A percentile compares a stretch with the other conserved stretches of the same genome.
Evolutionary conservation across 2,329 filamentous ascomycete genomes (phyloP).

Genomic region (Botryotinia narcissicola): DNA sequence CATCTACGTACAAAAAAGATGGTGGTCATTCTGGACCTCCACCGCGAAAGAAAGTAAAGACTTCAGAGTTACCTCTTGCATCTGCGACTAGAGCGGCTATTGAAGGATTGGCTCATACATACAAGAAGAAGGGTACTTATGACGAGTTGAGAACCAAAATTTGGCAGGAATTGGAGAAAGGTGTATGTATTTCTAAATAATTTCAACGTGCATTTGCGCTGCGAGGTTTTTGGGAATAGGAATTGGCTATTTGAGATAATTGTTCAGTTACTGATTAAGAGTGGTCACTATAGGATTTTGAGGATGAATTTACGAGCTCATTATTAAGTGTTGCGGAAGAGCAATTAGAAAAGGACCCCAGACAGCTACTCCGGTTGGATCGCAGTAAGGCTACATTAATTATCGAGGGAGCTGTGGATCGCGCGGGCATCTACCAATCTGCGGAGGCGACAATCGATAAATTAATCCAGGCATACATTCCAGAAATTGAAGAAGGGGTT

Average conservation of each 20-base stretch:
- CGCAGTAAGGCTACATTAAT: conserved; percentile 71
- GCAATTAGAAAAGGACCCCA: conserved; percentile 73
- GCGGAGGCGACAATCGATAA: conserved; percentile 65
- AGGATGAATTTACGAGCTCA: conserved; percentile 62
- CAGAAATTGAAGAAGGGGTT: conserved; percentile 66
- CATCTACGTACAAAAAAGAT: too few relatives aligned
- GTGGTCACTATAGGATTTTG: conserved; percentile 56
- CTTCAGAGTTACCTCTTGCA: conserved; percentile 71
- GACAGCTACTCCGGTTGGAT: conserved; percentile 68
- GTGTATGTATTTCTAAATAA: conserved; percentile 46
- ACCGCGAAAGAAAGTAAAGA: conserved; percentile 57
- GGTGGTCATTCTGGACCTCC: conserved; percentile 22
- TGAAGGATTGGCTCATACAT: conserved; percentile 72
- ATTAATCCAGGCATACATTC: conserved; percentile 61
- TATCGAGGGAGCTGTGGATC: conserved; percentile 74
- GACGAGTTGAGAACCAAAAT: conserved; percentile 74
- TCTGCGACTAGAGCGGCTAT: conserved; percentile 72
- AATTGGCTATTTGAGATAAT: not conserved
- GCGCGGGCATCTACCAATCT: conserved; percentile 71
- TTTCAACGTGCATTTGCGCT: not conserved
- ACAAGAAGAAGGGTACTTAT: conserved; percentile 85
- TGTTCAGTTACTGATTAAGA: conserved; percentile 8
- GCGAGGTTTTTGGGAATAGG: not conserved
- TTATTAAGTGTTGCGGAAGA: conserved; percentile 68
- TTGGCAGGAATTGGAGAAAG: conserved; percentile 71